Evolutionary conservation across 768 basidiomycete genomes (phyloP).

Genomic region (Tulasnella sp.): DNA sequence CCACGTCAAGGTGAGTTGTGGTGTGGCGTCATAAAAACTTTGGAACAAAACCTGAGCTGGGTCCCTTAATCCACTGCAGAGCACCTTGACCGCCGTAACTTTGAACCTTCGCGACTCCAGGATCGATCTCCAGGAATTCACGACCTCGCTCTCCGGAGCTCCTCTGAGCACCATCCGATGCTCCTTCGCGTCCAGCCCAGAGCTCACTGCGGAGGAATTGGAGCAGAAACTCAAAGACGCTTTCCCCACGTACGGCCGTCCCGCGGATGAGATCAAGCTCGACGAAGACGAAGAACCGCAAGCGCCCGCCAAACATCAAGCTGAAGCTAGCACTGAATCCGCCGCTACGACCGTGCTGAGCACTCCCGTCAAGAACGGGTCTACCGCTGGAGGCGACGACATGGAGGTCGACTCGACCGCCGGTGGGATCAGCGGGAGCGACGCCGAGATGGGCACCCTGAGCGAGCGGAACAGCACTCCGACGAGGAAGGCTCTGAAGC

Average conservation of each 20-base stretch:
- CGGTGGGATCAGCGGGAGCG: background rate
- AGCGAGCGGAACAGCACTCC: background rate
- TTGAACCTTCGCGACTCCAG: background rate
- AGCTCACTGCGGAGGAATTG: background rate
- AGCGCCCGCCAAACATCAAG: background rate
- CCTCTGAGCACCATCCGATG: background rate
- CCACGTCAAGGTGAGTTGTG: background rate
- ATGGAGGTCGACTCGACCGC: background rate
- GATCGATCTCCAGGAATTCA: background rate
- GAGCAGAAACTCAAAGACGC: background rate
- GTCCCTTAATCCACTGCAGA: background rate
- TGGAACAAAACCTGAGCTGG: background rate
- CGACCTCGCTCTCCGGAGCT: background rate
- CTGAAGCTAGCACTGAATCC: background rate
- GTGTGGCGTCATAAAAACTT: background rate
- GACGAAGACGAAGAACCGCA: background rate
- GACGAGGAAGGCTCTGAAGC: background rate
- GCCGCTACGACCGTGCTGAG: background rate
- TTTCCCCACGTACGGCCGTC: background rate
- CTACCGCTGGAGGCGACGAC: background rate
- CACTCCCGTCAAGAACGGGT: background rate
- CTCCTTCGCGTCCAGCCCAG: background rate
- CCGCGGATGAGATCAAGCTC: background rate
- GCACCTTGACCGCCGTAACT: background rate
- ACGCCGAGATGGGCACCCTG: conserved; percentile 7